Evolutionary conservation across 78 protist genomes (phyloP), one percentile per base, ranked within the genome.

Genomic region (Isochrysis galbana): DNA sequence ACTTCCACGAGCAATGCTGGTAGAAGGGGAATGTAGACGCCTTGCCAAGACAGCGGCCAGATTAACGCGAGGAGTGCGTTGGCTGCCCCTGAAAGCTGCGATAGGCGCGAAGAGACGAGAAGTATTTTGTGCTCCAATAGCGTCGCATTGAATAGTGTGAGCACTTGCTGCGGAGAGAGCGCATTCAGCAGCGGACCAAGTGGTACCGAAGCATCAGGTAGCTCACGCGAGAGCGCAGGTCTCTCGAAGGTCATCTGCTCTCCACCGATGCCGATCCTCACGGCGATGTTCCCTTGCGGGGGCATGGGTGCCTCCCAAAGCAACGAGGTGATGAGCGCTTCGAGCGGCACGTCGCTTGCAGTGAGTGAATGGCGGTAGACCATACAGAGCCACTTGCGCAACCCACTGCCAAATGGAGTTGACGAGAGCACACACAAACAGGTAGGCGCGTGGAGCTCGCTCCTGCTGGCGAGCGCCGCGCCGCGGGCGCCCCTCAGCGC

Each of bases 221-320:
- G 77, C 91, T 88, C 83, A 19, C 3, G 80, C 45, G 47, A 36
- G 91, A 87, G 91, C 42, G 29, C 72, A 4, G 74, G 74, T n/a
- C 80, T 36, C 19, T 3, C 21, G 80, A 70, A 70, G 39, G 19
- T 3, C 46, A 54, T 61, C 39, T n/a, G 38, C 51, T 88, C 44
- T 44, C 41, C 82, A 1, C 78, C 91, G 80, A 88, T 26, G 7
- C 69, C 5, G 39, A 55, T 14, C 39, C 42, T 26, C 29, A 88
- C 91, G 44, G 42, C 14, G 41, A 88, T 7, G 44, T 69, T 41
- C 48, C 82, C 82, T 23, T 44, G 91, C 54, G 82, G 82, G 25
- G 91, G 91, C 44, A 88, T 61, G 5, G 91, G 91, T 29, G 34
- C 51, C 80, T 88, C 91, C 47, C 72, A 88, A 17, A 88, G 44